Conservation (phyloP, 2,329 filamentous ascomycete species). For the Exophiala oligosperma region DNA sequence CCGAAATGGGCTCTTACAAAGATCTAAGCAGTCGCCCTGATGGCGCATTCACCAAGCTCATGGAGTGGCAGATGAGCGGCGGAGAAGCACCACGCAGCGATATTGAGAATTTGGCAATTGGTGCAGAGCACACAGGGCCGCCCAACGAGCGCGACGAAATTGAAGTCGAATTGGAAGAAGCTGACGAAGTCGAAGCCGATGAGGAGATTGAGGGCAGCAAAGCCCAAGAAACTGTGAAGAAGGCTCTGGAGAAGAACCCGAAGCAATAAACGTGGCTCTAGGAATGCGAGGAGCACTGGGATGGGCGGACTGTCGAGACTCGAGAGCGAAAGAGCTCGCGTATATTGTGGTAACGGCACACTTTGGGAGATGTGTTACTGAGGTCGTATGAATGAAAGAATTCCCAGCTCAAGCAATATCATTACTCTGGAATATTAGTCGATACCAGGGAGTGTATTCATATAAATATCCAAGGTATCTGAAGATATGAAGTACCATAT, state of each 20-base stretch:
- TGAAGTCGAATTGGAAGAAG: slow-evolving; percentile 43
- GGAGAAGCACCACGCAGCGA: slow-evolving; percentile 54
- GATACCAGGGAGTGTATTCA: no score
- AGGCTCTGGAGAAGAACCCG: slow-evolving; percentile 21
- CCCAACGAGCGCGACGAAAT: slow-evolving; percentile 53
- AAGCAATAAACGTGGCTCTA: background rate
- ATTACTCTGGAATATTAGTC: no score
- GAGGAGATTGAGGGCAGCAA: slow-evolving; percentile 34
- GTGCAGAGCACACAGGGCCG: slow-evolving; percentile 33
- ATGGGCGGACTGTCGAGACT: background rate
- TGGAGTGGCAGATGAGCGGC: slow-evolving; percentile 98
- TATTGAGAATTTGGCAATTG: slow-evolving; percentile 27
- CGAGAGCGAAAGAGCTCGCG: no score
- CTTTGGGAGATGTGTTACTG: no score
- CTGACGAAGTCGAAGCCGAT: slow-evolving; percentile 36
- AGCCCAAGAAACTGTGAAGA: slow-evolving; percentile 17
- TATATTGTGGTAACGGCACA: no score
- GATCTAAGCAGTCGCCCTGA: slow-evolving; percentile 70
- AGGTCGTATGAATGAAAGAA: slow-evolving; percentile 1
- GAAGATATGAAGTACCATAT: no score
- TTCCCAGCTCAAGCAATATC: background rate
- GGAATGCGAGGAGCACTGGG: background rate
- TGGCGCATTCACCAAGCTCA: slow-evolving; percentile 89
- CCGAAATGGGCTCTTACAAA: slow-evolving; percentile 82
- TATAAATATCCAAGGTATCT: no score